Evolutionary conservation across 2,329 filamentous ascomycete species (phyloP).

Genomic region (Penicillium sp.): DNA sequence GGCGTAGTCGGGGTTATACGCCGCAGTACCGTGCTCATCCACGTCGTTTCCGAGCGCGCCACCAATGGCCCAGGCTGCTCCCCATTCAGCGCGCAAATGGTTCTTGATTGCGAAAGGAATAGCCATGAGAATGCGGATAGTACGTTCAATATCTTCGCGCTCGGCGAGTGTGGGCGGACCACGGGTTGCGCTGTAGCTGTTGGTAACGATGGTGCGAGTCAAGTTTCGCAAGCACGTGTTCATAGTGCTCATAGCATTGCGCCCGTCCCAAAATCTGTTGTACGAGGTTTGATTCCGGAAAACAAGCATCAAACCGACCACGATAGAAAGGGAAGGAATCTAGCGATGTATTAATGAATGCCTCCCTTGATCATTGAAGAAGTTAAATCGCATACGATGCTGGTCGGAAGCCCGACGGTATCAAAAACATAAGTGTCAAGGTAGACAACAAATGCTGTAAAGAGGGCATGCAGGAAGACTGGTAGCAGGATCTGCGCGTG

Average conservation of each 20-base stretch:
- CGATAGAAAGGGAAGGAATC: conserved; percentile 66
- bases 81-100: conserved; percentile 66
- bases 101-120: conserved; percentile 67
- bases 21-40: conserved; percentile 34
- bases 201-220: conserved; percentile 59
- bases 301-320: conserved; percentile 69
- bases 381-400: conserved; percentile 51
- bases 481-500: conserved; percentile 62
- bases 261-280: conserved; percentile 66
- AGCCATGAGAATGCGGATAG: conserved; percentile 62
- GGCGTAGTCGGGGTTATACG: conserved; percentile 54
- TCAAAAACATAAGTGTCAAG: conserved; percentile 57
- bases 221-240: conserved; percentile 64
- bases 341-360: conserved; percentile 26
- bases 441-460: conserved; percentile 62
- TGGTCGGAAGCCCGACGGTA: conserved; percentile 59
- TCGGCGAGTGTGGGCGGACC: conserved; percentile 48
- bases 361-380: not conserved
- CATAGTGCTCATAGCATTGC: conserved; percentile 60
- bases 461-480: conserved; percentile 60
- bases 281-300: conserved; percentile 68
- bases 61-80: conserved; percentile 46
- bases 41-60: conserved; percentile 35
- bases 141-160: conserved; percentile 61
- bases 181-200: conserved; percentile 42